phyloP scores from a whole-genome alignment of 208 protist genomes.

The Acanthamoeba royreba region DNA sequence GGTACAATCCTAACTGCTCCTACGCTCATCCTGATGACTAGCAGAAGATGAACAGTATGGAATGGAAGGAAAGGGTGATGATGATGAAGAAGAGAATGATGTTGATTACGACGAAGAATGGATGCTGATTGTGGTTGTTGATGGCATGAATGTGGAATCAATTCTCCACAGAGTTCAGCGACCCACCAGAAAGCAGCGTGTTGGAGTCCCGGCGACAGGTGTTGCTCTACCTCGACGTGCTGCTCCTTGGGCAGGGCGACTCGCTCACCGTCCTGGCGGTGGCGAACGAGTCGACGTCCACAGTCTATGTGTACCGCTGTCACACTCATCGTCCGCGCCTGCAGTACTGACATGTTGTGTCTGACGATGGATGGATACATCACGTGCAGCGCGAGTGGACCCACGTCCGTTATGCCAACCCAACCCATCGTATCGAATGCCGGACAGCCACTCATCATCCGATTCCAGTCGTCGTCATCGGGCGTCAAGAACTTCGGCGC shows the following conservation, averaged over 20 bases:
- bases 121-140: neutral
- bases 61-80: too few relatives aligned
- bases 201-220: neutral
- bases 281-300: neutral
- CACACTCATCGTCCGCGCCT: neutral
- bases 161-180: too few relatives aligned
- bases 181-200: too few relatives aligned
- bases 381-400: too few relatives aligned
- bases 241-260: neutral
- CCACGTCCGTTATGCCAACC: too few relatives aligned
- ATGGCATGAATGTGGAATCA: too few relatives aligned
- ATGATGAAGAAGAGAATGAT: too few relatives aligned
- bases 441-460: neutral
- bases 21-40: too few relatives aligned
- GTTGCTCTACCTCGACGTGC: neutral
- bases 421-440: neutral
- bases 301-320: neutral
- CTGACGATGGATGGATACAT: too few relatives aligned
- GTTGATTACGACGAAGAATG: neutral
- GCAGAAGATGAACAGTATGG: too few relatives aligned
- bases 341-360: neutral
- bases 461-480: neutral
- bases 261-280: neutral
- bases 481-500: neutral
- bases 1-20: neutral